phyloP scores from a whole-genome alignment of 148 eudicot genomes.

The Oxyria digyna region DNA sequence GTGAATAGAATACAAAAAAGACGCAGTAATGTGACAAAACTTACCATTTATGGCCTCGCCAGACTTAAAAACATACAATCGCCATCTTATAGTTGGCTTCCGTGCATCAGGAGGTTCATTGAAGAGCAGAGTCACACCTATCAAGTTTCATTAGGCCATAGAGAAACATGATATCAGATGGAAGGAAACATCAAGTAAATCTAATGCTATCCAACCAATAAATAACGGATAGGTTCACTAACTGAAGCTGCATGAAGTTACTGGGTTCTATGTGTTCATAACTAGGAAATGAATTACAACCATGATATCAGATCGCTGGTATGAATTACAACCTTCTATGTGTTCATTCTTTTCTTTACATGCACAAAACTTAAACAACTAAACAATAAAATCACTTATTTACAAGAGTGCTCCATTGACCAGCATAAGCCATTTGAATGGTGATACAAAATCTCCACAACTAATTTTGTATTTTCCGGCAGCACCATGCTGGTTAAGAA shows the following conservation, averaged over 20 bases:
- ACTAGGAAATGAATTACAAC: no score
- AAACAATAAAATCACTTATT: not conserved
- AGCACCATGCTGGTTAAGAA: not conserved
- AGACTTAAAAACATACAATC: constrained; percentile 88
- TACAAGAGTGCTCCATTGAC: not conserved
- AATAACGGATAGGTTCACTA: not conserved
- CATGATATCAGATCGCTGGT: not conserved
- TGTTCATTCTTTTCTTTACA: not conserved
- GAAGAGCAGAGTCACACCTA: constrained; percentile 78
- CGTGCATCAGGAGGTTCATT: constrained; percentile 91
- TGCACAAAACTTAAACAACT: not conserved
- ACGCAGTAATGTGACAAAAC: not conserved
- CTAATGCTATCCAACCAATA: not conserved
- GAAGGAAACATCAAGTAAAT: not conserved
- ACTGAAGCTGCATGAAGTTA: not conserved
- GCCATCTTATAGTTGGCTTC: constrained; percentile 84
- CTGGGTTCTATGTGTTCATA: not conserved
- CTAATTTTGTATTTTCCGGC: not conserved
- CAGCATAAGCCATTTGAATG: not conserved
- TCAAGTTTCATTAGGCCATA: not conserved
- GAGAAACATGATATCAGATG: not conserved
- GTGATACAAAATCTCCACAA: not conserved
- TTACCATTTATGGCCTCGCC: constrained; percentile 86
- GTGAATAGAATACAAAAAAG: not conserved
- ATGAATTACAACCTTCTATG: not conserved